Evolutionary conservation across 768 basidiomycete genomes (phyloP).

Genomic region (Chalciporus pseudorubinellus): DNA sequence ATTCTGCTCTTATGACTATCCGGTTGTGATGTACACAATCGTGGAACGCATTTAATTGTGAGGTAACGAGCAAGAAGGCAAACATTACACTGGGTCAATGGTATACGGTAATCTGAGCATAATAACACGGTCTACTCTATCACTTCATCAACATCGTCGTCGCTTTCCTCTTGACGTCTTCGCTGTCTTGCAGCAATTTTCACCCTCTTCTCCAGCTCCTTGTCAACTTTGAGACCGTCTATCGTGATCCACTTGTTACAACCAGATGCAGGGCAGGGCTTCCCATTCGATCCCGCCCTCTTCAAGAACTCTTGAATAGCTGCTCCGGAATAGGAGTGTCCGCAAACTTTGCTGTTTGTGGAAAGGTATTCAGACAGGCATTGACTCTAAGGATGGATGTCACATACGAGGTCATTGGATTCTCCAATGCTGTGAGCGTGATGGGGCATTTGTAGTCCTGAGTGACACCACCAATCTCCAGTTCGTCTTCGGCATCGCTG

Average conservation of each 20-base stretch:
- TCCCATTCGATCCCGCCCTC: slow-evolving; percentile 30
- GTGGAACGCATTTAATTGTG: no score
- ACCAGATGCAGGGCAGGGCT: slow-evolving; percentile 69
- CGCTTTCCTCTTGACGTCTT: slow-evolving; percentile 38
- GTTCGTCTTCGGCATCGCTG: slow-evolving; percentile 83
- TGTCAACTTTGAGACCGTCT: slow-evolving; percentile 50
- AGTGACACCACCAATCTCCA: slow-evolving; percentile 83
- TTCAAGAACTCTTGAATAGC: slow-evolving; percentile 68
- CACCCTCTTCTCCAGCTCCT: slow-evolving; percentile 59
- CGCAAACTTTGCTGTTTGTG: slow-evolving; percentile 55
- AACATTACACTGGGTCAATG: slow-evolving; percentile 6
- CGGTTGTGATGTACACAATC: neutral
- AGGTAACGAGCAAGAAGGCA: neutral
- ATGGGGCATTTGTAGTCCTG: slow-evolving; percentile 86
- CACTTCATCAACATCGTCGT: slow-evolving; percentile 47
- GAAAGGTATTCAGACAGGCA: slow-evolving; percentile 1
- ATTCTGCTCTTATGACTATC: neutral
- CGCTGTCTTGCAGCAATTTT: slow-evolving; percentile 53
- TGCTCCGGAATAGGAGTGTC: slow-evolving; percentile 77
- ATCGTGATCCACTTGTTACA: slow-evolving; percentile 60
- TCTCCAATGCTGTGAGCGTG: slow-evolving; percentile 57
- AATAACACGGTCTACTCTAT: slow-evolving; percentile 42
- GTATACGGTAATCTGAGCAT: slow-evolving; percentile 2
- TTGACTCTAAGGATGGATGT: neutral
- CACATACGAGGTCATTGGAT: slow-evolving; percentile 82